These are phyloP conservation scores for Aleurites moluccanus DNA, from an alignment of 441 rosid species.

Conservation along the genomic window DNA sequence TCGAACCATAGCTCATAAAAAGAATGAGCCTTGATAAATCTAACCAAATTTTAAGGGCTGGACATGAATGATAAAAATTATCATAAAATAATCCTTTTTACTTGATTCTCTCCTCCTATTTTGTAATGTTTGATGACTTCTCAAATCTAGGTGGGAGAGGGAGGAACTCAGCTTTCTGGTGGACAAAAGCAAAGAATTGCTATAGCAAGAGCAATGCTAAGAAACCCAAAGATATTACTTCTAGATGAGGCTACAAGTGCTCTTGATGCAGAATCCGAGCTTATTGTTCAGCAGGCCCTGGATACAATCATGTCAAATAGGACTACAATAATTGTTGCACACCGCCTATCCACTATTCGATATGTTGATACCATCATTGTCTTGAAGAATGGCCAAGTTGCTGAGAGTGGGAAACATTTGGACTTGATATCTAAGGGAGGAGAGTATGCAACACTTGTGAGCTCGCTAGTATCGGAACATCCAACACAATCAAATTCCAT, in stretches of 20 bases:
- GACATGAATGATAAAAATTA: not conserved
- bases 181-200: slow-evolving; percentile 90
- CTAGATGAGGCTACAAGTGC: slow-evolving; percentile 92
- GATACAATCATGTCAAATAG: slow-evolving; percentile 59
- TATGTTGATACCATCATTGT: slow-evolving; percentile 68
- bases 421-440: slow-evolving; percentile 64
- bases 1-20: not conserved
- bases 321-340: slow-evolving; percentile 73
- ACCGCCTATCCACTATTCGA: slow-evolving; percentile 64
- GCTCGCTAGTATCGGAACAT: slow-evolving; percentile 50
- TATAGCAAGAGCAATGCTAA: slow-evolving; percentile 72
- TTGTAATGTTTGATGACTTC: slow-evolving; percentile 11
- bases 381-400: slow-evolving; percentile 63
- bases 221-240: slow-evolving; percentile 74
- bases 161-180: slow-evolving; percentile 91
- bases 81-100: not conserved
- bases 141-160: slow-evolving; percentile 70
- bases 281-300: slow-evolving; percentile 65
- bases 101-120: not conserved
- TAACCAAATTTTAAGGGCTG: not conserved
- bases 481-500: slow-evolving; percentile 35
- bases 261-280: slow-evolving; percentile 82
- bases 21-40: not conserved
- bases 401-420: slow-evolving; percentile 63
- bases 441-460: slow-evolving; percentile 61